Base-by-base conservation (phyloP, 371 early-diverging fungal genomes). In the Umbelopsis sp. region DNA sequence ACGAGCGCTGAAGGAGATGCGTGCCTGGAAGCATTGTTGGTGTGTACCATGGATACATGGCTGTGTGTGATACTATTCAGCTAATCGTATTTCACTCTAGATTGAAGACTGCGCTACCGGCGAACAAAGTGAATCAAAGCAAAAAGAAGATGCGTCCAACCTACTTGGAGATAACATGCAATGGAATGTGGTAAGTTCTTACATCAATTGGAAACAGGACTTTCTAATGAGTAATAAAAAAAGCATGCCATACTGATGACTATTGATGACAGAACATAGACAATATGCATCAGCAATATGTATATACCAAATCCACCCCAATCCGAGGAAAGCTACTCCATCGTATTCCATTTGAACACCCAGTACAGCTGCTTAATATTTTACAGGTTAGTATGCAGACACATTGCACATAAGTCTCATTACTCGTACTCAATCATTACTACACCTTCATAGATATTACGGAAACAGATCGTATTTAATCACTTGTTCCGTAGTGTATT, bases 381-480 rank as follows among this genome's bases (percentile, higher is more conserved):
- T 74, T 81, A 20, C 80, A 80, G 77, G 85, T 85, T 16, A 20
- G 38, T 35, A 41, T 41, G 12, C 41, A 5, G 29, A 29, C 41
- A 7, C 41, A 41, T 12, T 41, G 7, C 41, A 41, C 41, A 41
- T 41, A 7, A 41, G 1, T 48, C 25, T 16, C 20, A 51, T 3
- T 37, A 35, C 14, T 18, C 32, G 46, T 8, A 12, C 46, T 37
- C 62, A 20, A 5, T 37, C 29, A 20, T 4, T 0, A 22, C 53
- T 22, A 46, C 62, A 18, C 1, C 64, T 20, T 37, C 76, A 29
- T 29, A 74, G 73, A 72, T 50, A 70, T 81, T 70, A 14, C 82
- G 88, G n/a, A 85, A 85, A 63, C 88, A 87, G 69, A 70, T 84
- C 63, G 77, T 81, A 72, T 87, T 85, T 71, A 87, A 87, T 63